Conservation (phyloP, 2,329 filamentous ascomycete species). For the Xylariales sp. region DNA sequence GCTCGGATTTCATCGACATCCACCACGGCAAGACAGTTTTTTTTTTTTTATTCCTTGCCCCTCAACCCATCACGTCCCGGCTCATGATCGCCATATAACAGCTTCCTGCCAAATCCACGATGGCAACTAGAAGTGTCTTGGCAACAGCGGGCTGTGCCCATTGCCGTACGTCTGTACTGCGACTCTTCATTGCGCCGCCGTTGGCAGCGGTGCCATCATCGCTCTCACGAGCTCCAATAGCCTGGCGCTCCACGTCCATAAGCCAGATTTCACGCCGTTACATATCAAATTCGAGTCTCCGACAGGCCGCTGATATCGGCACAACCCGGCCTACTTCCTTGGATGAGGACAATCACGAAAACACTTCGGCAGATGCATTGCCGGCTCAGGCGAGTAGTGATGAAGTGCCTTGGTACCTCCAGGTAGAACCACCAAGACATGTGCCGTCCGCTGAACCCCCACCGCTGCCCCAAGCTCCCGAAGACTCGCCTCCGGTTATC, state of each 20-base stretch:
- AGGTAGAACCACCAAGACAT: slow-evolving; percentile 59
- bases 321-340: neutral
- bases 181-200: slow-evolving; percentile 17
- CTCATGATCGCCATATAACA: no score
- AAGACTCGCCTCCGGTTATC: slow-evolving; percentile 67
- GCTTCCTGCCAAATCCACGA: no score
- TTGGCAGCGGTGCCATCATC: slow-evolving; percentile 9
- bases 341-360: slow-evolving; percentile 3
- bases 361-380: slow-evolving; percentile 4
- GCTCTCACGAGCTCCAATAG: slow-evolving; percentile 6
- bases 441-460: slow-evolving; percentile 41
- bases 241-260: slow-evolving; percentile 1
- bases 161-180: slow-evolving; percentile 21
- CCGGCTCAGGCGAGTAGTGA: slow-evolving; percentile 11
- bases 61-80: no score
- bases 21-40: no score
- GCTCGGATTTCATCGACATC: no score
- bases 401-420: slow-evolving; percentile 70
- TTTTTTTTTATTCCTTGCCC: no score
- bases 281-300: neutral
- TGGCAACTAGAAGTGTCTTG: slow-evolving; percentile 20
- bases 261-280: slow-evolving; percentile 1
- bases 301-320: neutral
- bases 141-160: slow-evolving; percentile 21
- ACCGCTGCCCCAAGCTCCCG: slow-evolving; percentile 52